Evolutionary conservation across 257 asterid genomes (phyloP), one percentile per base, ranked within the genome.

Genomic region (Sherardia arvensis): DNA sequence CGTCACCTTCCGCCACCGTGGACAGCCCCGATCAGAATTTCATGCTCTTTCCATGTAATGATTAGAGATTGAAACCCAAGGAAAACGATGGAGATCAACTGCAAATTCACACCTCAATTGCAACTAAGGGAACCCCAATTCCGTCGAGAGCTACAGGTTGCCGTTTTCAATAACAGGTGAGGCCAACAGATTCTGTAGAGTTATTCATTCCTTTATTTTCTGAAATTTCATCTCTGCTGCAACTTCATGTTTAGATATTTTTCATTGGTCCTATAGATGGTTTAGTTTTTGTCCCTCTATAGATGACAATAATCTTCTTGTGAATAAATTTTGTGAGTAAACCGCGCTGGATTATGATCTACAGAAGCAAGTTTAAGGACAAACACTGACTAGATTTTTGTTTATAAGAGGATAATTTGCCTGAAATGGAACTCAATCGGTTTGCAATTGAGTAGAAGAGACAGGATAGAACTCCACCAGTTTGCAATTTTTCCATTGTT

Each of bases 11-110:
- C 63, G 48, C 63, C 47, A 8, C 47, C 47, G 63, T 32, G 18
- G 27, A 32, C 63, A 27, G 47, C 34, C 47, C 9, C 17, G 22
- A 12, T 25, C 47, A 18, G 25, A 40, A 5, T 20, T 34, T 2
- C 30, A 49, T 27, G 47, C 18, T 75, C 58, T 48, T 18, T 26
- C 11, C 32, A 45, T 75, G 68, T 73, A 64, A 72, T 69, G 26
- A 61, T 76, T 10, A 14, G 20, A 61, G 30, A 51, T 15, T 34
- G 53, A 36, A 30, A 69, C 48, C 23, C 38, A n/a, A 25, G 47
- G 27, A 32, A 66, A 38, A 62, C 22, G 27, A 88, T 88, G 96
- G 96, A 85, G 87, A 77, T 88, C 67, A 79, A 71, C 61, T 82
- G 83, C 22, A 61, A 43, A 59, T 79, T 88, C 66, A 59, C 84